A percentile compares a stretch with the other conserved stretches of the same genome.
phyloP scores from a whole-genome alignment of 176 grass and related monocot species.

The Aegilops tauschii region DNA sequence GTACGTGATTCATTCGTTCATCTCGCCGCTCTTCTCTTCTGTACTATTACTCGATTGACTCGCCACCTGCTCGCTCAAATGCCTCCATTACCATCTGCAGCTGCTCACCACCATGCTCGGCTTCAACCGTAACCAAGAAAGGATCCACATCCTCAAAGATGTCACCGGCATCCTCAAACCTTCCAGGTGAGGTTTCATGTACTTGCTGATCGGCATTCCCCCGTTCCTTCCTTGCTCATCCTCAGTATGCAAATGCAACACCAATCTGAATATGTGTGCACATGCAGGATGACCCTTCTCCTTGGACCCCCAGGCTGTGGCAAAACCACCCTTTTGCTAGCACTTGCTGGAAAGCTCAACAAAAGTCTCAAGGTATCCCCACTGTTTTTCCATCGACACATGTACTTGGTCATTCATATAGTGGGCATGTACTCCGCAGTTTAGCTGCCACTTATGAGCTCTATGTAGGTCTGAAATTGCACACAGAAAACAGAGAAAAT shows the following conservation, averaged over 20 bases:
- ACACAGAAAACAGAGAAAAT: background rate
- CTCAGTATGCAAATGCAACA: background rate
- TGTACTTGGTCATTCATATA: too few species aligned
- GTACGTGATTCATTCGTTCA: background rate
- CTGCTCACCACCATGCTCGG: constrained; percentile 4
- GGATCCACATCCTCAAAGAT: constrained; percentile 60
- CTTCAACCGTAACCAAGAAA: constrained; percentile 40
- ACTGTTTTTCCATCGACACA: too few species aligned
- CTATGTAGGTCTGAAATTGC: background rate
- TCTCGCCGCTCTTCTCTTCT: background rate
- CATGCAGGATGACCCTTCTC: constrained; percentile 67
- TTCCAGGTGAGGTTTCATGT: background rate
- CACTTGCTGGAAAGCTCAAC: constrained; percentile 63
- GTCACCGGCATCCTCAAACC: constrained; percentile 70
- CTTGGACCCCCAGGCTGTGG: constrained; percentile 73
- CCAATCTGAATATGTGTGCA: background rate
- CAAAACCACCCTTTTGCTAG: constrained; percentile 70
- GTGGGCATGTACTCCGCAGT: too few species aligned
- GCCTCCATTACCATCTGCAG: background rate
- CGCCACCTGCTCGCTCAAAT: constrained; percentile 5
- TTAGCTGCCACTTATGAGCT: too few species aligned
- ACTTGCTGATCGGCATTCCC: background rate
- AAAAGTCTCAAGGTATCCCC: constrained; percentile 52
- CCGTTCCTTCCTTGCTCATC: too few species aligned
- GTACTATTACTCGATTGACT: background rate